Conservation (phyloP, 805 yeast genomes). For the Wickerhamiella brachini region DNA sequence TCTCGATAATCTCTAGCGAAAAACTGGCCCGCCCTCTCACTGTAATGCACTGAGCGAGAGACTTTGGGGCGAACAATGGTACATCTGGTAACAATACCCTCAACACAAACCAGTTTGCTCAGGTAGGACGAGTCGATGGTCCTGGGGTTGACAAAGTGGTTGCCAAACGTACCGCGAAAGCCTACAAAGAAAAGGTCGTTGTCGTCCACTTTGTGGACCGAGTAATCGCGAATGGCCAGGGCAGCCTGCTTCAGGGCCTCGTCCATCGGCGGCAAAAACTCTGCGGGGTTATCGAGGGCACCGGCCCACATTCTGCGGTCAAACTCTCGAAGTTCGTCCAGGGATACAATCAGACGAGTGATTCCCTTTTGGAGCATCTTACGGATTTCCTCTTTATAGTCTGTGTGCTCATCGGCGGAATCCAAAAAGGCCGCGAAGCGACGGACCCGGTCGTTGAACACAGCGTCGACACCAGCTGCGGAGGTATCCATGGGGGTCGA, state of each 20-base stretch:
- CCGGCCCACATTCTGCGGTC: constrained; percentile 72
- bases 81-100: constrained; percentile 91
- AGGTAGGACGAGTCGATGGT: constrained; percentile 64
- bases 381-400: constrained; percentile 57
- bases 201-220: constrained; percentile 41
- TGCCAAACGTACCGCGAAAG: constrained; percentile 84
- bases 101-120: constrained; percentile 73
- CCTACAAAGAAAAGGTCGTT: constrained; percentile 59
- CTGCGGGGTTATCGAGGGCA: constrained; percentile 61
- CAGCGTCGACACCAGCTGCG: constrained; percentile 17
- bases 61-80: constrained; percentile 89
- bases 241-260: constrained; percentile 74
- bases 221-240: constrained; percentile 50
- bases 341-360: constrained; percentile 54
- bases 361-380: constrained; percentile 56
- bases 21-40: constrained; percentile 69
- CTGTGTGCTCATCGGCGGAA: constrained; percentile 40
- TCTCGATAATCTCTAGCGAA: constrained; percentile 88
- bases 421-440: constrained; percentile 75
- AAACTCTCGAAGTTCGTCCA: constrained; percentile 80
- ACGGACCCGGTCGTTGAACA: constrained; percentile 70
- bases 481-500: constrained; percentile 7
- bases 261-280: constrained; percentile 78
- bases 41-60: constrained; percentile 82
- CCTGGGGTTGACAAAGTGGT: constrained; percentile 76